Percentiles rank a stretch among this genome's conserved stretches.
These are phyloP conservation scores for Xylaria flabelliformis DNA, from an alignment of 495 filamentous ascomycete genomes.

Conservation along the genomic window DNA sequence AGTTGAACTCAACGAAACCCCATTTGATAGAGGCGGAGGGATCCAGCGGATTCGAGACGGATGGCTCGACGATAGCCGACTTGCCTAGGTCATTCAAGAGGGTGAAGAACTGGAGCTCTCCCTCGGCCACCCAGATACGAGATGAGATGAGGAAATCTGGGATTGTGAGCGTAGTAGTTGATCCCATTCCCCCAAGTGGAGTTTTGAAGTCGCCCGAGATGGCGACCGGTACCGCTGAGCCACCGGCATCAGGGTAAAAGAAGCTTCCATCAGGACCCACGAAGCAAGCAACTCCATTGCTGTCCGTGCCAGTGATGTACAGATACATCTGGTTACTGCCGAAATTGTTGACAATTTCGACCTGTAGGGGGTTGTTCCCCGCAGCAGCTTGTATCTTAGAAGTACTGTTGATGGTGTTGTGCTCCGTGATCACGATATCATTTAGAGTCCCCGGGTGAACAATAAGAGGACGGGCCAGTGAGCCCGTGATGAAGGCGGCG, in stretches of 20 bases:
- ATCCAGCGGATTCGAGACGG: constrained; percentile 49
- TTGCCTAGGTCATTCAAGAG: constrained; percentile 36
- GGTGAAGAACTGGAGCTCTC: constrained; percentile 49
- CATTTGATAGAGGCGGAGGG: constrained; percentile 52
- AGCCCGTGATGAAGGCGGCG: constrained; percentile 34
- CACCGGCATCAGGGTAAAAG: constrained; percentile 45
- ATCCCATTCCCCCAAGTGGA: constrained; percentile 39
- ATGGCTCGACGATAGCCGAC: constrained; percentile 48
- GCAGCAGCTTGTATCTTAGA: background rate
- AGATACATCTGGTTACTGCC: constrained; percentile 43
- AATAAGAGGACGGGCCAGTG: constrained; percentile 38
- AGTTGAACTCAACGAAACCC: constrained; percentile 57
- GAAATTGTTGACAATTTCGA: constrained; percentile 52
- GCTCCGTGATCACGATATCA: constrained; percentile 37
- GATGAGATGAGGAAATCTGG: constrained; percentile 49
- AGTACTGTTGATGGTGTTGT: constrained; percentile 40
- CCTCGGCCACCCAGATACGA: constrained; percentile 52
- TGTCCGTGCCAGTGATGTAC: constrained; percentile 49
- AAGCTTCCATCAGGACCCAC: constrained; percentile 44
- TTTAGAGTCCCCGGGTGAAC: constrained; percentile 31
- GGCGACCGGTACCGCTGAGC: constrained; percentile 29
- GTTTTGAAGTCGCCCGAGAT: constrained; percentile 38
- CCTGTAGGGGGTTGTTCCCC: constrained; percentile 16
- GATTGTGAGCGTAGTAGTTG: constrained; percentile 47
- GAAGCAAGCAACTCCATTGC: constrained; percentile 43